Base-by-base conservation (phyloP, 2,329 filamentous ascomycete genomes). In the Aspergillus brunneoviolaceus region DNA sequence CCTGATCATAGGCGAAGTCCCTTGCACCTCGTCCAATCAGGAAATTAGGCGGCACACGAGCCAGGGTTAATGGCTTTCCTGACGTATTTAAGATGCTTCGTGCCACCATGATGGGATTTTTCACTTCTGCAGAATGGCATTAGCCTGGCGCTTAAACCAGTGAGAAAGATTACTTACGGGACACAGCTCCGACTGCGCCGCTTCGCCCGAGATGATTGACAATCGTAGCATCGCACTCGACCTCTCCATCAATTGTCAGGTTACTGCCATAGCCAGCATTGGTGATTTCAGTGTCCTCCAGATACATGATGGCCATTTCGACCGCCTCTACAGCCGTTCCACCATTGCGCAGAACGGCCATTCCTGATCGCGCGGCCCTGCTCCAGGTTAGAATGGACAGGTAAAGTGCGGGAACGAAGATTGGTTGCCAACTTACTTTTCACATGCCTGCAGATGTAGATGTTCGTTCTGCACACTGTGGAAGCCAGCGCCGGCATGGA, bases 191-290 rank as follows among this genome's bases (percentile, higher is more conserved):
- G 66, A 92, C 96, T 48, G 92, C 95, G 66, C 95, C 95, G 74
- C 94, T 98, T 65, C 92, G 87, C 48, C 96, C 95, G 54, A 89
- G 81, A 73, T 98, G 90, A 70, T 99, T 93, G 47, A 99, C 90
- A 57, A 99, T 85, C 0, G 92, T 93, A 58, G 95, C 95, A 80
- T 99, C 95, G 68, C 93, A 96, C 75, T 99, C 95, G 12, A 98
- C 95, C 1, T 87, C 85, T 1, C 95, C 95, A 67, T 97, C 89
- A 63, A 96, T 90, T 49, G 91, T 89, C 25, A 99, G 81, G 70
- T 99, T 99, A 77, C 95, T 99, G 51, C 96, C 95, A 73, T 90
- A 98, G 0, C 95, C 95, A 42, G 94, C 91, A 74, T 99, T 99
- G 39, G 96, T 99, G 66, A 99, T 96, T 70, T 97, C 92, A 59